Evolutionary conservation across 192 early-diverging fungal species (phyloP).

Genomic region (Mortierella hygrophila): DNA sequence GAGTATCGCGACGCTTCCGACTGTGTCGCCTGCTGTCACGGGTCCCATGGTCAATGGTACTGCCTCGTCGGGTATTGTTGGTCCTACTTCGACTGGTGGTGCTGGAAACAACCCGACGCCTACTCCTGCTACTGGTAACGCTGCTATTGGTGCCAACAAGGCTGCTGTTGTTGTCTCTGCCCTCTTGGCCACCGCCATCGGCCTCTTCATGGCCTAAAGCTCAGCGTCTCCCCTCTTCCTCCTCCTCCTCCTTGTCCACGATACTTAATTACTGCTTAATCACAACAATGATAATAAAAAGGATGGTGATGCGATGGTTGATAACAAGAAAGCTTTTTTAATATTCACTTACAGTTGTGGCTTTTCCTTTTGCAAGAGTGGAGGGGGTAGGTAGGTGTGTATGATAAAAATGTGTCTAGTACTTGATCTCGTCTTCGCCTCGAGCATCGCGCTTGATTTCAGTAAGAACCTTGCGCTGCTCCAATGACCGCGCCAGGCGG

Average conservation of each 20-base stretch:
- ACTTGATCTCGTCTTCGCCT: conserved; percentile 49
- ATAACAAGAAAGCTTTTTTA: background rate
- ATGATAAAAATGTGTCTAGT: conserved; percentile 12
- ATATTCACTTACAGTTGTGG: background rate
- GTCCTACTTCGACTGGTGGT: background rate
- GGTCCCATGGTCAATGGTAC: background rate
- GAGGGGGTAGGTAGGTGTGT: background rate
- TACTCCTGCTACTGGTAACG: background rate
- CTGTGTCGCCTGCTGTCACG: background rate
- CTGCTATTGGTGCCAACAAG: conserved; percentile 3
- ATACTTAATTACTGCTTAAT: background rate
- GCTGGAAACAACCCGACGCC: background rate
- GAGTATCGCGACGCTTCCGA: background rate
- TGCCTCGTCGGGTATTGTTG: background rate
- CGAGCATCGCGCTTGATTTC: conserved; percentile 36
- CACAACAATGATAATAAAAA: background rate
- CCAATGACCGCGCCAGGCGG: conserved; percentile 30
- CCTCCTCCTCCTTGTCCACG: background rate
- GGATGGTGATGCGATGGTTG: too few species aligned
- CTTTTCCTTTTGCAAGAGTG: background rate
- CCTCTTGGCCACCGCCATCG: conserved; percentile 15
- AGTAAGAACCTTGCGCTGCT: conserved; percentile 41
- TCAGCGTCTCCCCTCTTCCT: too few species aligned
- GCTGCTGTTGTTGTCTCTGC: conserved; percentile 15
- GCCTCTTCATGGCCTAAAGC: conserved; percentile 26